Evolutionary conservation across 306 rosid species (phyloP).

Genomic region (Cucurbita moschata): DNA sequence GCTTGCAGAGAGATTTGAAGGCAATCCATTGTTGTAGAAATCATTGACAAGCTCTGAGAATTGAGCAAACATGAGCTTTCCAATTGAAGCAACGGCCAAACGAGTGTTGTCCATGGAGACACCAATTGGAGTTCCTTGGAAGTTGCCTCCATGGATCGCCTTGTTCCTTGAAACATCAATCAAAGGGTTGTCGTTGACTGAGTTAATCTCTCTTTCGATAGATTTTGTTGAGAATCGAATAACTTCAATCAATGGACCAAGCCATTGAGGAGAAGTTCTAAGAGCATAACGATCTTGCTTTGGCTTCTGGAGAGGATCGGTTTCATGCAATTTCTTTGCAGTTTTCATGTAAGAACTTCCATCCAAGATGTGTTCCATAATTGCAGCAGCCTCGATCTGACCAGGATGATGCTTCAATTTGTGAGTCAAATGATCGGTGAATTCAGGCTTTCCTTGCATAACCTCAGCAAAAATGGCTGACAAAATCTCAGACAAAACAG

Average conservation of each 20-base stretch:
- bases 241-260: slow-evolving; percentile 76
- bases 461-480: slow-evolving; percentile 72
- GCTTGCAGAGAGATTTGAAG: too few relatives aligned
- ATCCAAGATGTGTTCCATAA: slow-evolving; percentile 47
- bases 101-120: slow-evolving; percentile 94
- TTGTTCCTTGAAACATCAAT: slow-evolving; percentile 84
- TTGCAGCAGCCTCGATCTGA: slow-evolving; percentile 92
- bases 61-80: slow-evolving; percentile 53
- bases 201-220: slow-evolving; percentile 77
- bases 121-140: slow-evolving; percentile 89
- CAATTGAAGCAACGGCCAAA: slow-evolving; percentile 69
- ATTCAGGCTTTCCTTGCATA: slow-evolving; percentile 77
- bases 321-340: slow-evolving; percentile 58
- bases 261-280: slow-evolving; percentile 87
- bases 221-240: slow-evolving; percentile 69
- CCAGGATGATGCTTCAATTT: slow-evolving; percentile 89
- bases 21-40: slow-evolving; percentile 4
- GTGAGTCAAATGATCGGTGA: slow-evolving; percentile 74
- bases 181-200: slow-evolving; percentile 81
- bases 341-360: too few relatives aligned
- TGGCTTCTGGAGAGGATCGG: slow-evolving; percentile 71
- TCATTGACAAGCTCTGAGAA: slow-evolving; percentile 45
- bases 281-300: slow-evolving; percentile 82
- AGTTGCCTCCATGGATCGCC: slow-evolving; percentile 84
- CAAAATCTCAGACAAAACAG: slow-evolving; percentile 46